These are phyloP conservation scores for Moelleriella libera DNA, from an alignment of 2,329 filamentous ascomycete genomes.

Conservation along the genomic window DNA sequence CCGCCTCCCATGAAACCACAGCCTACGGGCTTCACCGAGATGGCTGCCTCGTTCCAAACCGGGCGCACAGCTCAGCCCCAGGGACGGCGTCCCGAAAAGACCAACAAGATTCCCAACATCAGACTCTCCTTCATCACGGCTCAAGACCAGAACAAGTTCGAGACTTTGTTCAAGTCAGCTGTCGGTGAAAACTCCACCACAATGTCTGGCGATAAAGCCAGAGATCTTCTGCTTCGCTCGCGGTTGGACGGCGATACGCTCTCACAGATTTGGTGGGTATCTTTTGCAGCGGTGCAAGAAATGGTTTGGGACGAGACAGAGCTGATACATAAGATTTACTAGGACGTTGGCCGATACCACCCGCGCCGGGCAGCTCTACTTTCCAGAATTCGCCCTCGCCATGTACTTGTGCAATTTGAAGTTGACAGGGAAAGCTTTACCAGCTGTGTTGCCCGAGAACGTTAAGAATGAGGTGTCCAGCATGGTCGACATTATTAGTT, in stretches of 20 bases:
- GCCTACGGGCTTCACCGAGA: constrained; percentile 49
- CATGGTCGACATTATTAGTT: constrained; percentile 99
- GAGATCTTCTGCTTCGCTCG: constrained; percentile 77
- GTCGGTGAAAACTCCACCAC: constrained; percentile 73
- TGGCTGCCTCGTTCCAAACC: constrained; percentile 52
- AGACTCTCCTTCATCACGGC: constrained; percentile 92
- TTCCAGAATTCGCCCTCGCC: constrained; percentile 91
- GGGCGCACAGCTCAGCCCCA: constrained; percentile 28
- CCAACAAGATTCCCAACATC: constrained; percentile 81
- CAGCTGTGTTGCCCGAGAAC: constrained; percentile 60
- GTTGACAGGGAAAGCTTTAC: constrained; percentile 73
- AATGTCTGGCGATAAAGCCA: constrained; percentile 83
- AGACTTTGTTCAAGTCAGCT: constrained; percentile 93
- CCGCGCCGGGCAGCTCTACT: constrained; percentile 87
- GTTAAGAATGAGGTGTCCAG: constrained; percentile 95
- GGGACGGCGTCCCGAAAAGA: constrained; percentile 33
- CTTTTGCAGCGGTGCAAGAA: not conserved
- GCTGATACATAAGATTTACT: not conserved
- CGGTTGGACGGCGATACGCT: constrained; percentile 76
- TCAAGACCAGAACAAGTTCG: constrained; percentile 89
- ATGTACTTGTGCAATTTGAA: constrained; percentile 98
- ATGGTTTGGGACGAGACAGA: not conserved
- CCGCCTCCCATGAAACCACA: constrained; percentile 51
- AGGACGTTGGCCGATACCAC: constrained; percentile 93
- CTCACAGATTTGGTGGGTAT: constrained; percentile 74